Evolutionary conservation across 768 basidiomycete species (phyloP).

Genomic region (Kwoniella heveanensis): DNA sequence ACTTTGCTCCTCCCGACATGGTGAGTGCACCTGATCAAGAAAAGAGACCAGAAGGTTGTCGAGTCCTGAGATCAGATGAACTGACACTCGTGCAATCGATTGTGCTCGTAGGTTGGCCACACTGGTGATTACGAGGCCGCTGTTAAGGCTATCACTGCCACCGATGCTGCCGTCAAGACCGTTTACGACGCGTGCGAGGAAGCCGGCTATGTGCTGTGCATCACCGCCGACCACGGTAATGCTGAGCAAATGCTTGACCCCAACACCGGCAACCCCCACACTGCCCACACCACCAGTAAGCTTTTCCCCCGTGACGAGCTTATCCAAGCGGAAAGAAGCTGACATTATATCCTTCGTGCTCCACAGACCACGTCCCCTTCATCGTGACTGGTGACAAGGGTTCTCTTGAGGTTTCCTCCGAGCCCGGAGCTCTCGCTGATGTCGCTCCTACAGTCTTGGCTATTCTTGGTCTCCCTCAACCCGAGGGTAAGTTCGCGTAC

Average conservation of each 20-base stretch:
- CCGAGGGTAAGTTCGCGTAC: constrained; percentile 70
- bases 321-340: constrained; percentile 2
- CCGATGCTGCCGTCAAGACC: constrained; percentile 84
- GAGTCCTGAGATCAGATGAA: too few relatives aligned
- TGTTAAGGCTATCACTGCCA: constrained; percentile 80
- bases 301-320: neutral
- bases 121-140: constrained; percentile 91
- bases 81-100: neutral
- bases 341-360: constrained; percentile 63
- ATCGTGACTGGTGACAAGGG: constrained; percentile 71
- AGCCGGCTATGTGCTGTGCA: constrained; percentile 79
- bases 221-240: constrained; percentile 95
- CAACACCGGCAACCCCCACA: constrained; percentile 82
- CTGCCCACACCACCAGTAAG: constrained; percentile 58
- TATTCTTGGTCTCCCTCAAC: constrained; percentile 71
- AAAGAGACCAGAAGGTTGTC: neutral
- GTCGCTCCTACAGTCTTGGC: constrained; percentile 87
- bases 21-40: constrained; percentile 57
- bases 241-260: constrained; percentile 90
- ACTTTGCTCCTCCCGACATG: constrained; percentile 97
- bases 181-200: constrained; percentile 81
- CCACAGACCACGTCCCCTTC: constrained; percentile 77
- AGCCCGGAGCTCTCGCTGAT: constrained; percentile 78
- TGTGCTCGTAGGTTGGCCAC: constrained; percentile 70
- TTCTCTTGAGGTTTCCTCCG: constrained; percentile 61